These are phyloP conservation scores for Ophiostoma quercus DNA, from an alignment of 2,329 filamentous ascomycete genomes.

Conservation along the genomic window DNA sequence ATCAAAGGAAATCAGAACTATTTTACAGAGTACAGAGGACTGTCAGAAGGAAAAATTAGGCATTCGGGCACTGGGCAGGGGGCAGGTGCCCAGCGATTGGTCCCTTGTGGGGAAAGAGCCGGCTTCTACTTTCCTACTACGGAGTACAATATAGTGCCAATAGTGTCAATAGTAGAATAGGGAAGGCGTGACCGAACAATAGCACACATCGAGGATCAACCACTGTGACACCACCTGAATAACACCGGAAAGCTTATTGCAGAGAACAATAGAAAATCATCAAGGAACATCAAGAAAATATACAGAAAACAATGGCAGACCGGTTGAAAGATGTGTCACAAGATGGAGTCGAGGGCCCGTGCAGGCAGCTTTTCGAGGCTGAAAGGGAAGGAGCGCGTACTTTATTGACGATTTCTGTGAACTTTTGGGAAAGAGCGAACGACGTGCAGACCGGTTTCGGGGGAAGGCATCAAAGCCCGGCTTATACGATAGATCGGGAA, in stretches of 20 bases:
- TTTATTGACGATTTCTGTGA: neutral
- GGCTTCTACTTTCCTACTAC: no score
- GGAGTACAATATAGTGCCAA: neutral
- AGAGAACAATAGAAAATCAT: neutral
- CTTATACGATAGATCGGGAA: neutral
- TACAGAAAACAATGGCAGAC: neutral
- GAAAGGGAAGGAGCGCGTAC: neutral
- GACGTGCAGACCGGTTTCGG: neutral
- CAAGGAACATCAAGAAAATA: no score
- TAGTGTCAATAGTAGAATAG: neutral
- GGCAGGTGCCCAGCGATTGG: constrained; percentile 13
- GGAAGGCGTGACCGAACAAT: constrained; percentile 13
- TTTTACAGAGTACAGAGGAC: no score
- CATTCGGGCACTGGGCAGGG: no score
- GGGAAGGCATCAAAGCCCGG: neutral
- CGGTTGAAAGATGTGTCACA: neutral
- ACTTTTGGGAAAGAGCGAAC: neutral
- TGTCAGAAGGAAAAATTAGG: constrained; percentile 22
- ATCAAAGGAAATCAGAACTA: no score
- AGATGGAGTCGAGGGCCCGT: neutral
- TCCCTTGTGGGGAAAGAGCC: constrained; percentile 14
- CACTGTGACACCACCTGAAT: neutral
- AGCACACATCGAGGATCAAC: neutral
- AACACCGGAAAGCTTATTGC: neutral
- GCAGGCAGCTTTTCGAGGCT: neutral